Base-by-base conservation (phyloP, 495 filamentous ascomycete genomes). In the Rhizodiscina lignyota region DNA sequence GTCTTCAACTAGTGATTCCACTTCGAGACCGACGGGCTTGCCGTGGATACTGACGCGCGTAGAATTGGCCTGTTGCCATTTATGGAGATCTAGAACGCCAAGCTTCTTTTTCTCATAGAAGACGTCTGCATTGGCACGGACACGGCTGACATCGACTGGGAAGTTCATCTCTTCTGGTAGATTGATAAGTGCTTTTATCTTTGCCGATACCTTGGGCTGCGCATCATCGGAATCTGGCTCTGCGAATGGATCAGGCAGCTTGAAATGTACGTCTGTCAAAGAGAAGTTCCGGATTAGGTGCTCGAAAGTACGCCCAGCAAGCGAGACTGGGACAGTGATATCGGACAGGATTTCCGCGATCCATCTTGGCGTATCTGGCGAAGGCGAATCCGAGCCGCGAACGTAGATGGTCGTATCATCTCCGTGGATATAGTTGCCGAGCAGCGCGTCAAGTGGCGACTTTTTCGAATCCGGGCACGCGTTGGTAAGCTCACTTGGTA, bases 41-140 rank as follows among this genome's bases (percentile, higher is more conserved):
- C 59, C 50, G 19, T 50, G 49, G 5, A 62, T 67, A 12, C 73
- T 59, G 17, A 77, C 59, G 39, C 68, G 67, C 2, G 72, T 79
- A n/a, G 85, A 89, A 44, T 78, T 80, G 17, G 89, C 79, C 18
- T 67, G 56, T 49, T 92, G 83, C 87, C 86, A 97, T 44, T 85
- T 62, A 13, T 64, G 50, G 24, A 96, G 48, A 45, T 84, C 67
- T 12, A 97, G 63, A 19, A 70, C 58, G 11, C 89, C 89, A 34
- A 97, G 68, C 47, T 79, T 77, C 30, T 73, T 58, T 12, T 63
- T 64, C 31, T 76, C 59, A 49, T 92, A 94, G 37, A 62, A 83
- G 1, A 94, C 74, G 45, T 86, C 73, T 4, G 85, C 77, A 28
- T 64, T 66, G 4, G 87, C 83, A 20, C 72, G 69, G 23, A 96